Percentiles rank a stretch among this genome's conserved stretches.
Conservation (phyloP, 129 eudicot genomes). For the Oenanthe sinensis region DNA sequence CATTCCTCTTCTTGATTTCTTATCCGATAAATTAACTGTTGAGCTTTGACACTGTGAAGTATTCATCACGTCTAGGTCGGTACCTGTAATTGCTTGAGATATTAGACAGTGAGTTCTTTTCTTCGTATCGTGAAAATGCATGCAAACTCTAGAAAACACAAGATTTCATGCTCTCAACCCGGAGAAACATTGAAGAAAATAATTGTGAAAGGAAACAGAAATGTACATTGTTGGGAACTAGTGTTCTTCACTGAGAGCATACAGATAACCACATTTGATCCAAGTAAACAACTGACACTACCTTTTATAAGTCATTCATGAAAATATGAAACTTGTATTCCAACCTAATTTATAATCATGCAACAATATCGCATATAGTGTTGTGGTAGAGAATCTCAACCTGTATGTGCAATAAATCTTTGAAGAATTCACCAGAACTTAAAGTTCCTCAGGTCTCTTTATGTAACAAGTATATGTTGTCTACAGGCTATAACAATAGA, state of each 20-base stretch:
- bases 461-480: neutral
- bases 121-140: neutral
- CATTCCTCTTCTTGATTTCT: slow-evolving; percentile 49
- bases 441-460: neutral
- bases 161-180: neutral
- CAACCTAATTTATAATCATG: neutral
- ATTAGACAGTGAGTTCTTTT: neutral
- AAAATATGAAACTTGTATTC: neutral
- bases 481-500: neutral
- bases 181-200: neutral
- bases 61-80: slow-evolving; percentile 24
- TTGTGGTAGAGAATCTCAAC: neutral
- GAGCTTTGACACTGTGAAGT: slow-evolving; percentile 13
- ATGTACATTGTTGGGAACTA: neutral
- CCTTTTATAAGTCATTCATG: neutral
- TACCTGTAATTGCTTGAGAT: slow-evolving; percentile 22
- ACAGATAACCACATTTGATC: neutral
- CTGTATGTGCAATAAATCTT: neutral
- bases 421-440: neutral
- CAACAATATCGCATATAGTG: neutral
- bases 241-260: neutral
- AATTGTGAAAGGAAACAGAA: neutral
- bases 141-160: neutral
- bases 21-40: neutral
- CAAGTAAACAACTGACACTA: neutral